phyloP scores from a whole-genome alignment of 352 stramenopile genomes.

The Pythium utonaiense region DNA sequence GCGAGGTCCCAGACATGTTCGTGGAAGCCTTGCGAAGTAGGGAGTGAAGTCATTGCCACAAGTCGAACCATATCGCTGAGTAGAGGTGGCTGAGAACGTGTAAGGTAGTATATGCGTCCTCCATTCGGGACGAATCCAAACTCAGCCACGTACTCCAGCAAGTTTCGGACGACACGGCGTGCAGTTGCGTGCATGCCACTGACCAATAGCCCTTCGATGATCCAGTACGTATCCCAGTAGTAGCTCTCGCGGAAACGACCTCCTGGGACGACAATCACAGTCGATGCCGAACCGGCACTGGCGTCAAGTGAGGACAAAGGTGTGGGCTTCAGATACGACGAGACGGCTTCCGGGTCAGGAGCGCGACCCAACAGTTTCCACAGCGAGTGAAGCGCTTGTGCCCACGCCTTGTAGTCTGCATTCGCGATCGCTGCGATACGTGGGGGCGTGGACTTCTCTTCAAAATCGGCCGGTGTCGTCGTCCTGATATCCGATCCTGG shows the following conservation, averaged over 20 bases:
- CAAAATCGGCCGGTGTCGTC: conserved; percentile 42
- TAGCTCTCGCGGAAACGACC: conserved; percentile 66
- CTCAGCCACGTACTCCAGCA: conserved; percentile 44
- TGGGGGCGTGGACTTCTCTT: conserved; percentile 22
- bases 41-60: neutral
- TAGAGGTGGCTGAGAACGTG: conserved; percentile 53
- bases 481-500: conserved; percentile 47
- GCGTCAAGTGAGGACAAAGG: conserved; percentile 28
- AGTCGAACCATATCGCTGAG: conserved; percentile 42
- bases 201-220: conserved; percentile 48
- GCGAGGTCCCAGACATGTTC: conserved; percentile 8
- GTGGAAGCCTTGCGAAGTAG: neutral
- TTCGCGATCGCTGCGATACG: conserved; percentile 27
- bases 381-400: conserved; percentile 34
- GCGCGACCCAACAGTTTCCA: conserved; percentile 35
- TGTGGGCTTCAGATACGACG: conserved; percentile 25
- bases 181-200: conserved; percentile 45
- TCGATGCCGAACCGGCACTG: conserved; percentile 13
- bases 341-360: conserved; percentile 8
- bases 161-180: conserved; percentile 41
- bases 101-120: conserved; percentile 60
- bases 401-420: conserved; percentile 30
- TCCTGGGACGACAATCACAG: conserved; percentile 37
- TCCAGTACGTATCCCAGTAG: conserved; percentile 81
- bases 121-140: conserved; percentile 64